Base-by-base conservation (phyloP, 2,329 filamentous ascomycete species). In the Mollisia scopiformis region DNA sequence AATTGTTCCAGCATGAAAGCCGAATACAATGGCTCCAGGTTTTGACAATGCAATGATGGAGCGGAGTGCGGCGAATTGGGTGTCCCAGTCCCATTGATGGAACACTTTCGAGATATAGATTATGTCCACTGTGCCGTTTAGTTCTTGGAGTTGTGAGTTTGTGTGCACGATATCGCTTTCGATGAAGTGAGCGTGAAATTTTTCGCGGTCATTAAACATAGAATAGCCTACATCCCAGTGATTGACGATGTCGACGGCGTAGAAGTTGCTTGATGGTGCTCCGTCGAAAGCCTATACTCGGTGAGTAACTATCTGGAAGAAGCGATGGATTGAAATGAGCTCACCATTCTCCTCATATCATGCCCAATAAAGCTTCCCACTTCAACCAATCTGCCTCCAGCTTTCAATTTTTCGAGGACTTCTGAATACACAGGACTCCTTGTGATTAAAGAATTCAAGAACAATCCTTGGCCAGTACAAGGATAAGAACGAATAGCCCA, bases 401-500 rank as follows among this genome's bases (percentile, higher is more conserved):
- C 28, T 31, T 51, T 57, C 8, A 39, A 23, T 4, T 19, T 21
- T 19, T 27, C 19, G 16, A 52, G 33, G 1, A 58, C 31, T n/a
- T 30, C 23, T 10, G 19, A 21, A 43, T 58, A 51, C 14, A 21
- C 23, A 41, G 46, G 28, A 21, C 19, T 19, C 25, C 8, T 21
- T 7, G 28, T 41, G 6, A 58, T 52, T 21, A 41, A 25, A 21
- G 21, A 46, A 2, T 51, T 30, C 21, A 58, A 30, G 46, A 51
- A 58, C 14, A 37, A 16, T 6, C 43, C 43, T 37, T 50, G 21
- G 10, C 55, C 46, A 3, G 19, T 58, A 19, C 46, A 58, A 3
- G 46, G 43, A 37, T 58, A 51, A 10, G 55, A n/a, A 13, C 33
- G 46, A 39, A 58, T 52, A 5, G 19, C 30, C 55, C 19, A 52